A percentile compares a stretch with the other conserved stretches of the same genome.
Conservation (phyloP, 2,329 filamentous ascomycete species). For the Alternaria novae-zelandiae region DNA sequence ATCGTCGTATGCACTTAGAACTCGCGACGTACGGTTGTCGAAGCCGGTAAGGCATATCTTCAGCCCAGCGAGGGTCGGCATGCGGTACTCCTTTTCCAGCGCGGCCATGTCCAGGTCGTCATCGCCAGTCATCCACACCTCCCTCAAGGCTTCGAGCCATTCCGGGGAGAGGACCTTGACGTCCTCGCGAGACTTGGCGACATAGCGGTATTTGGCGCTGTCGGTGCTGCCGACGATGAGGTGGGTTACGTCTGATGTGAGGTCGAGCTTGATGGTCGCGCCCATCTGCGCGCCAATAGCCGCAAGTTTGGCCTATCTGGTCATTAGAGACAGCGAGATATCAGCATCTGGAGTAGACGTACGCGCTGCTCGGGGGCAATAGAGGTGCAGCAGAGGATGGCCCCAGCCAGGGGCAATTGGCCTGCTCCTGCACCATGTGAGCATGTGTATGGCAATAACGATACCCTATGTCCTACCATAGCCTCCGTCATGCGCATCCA, state of each 20-base stretch:
- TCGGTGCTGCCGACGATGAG: constrained; percentile 88
- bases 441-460: not conserved
- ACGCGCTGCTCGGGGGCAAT: constrained; percentile 81
- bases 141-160: constrained; percentile 82
- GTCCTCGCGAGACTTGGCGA: constrained; percentile 86
- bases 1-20: not conserved
- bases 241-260: constrained; percentile 96
- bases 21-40: constrained; percentile 62
- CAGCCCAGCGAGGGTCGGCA: constrained; percentile 68
- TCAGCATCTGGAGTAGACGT: constrained; percentile 23
- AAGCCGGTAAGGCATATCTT: constrained; percentile 74
- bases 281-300: constrained; percentile 79
- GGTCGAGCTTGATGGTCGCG: constrained; percentile 83
- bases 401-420: constrained; percentile 58
- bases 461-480: constrained; percentile 23
- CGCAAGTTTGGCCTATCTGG: constrained; percentile 60
- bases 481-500: constrained; percentile 32
- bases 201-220: constrained; percentile 94
- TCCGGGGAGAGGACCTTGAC: constrained; percentile 80
- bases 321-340: constrained; percentile 5
- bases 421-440: constrained; percentile 32
- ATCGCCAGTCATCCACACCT: constrained; percentile 79
- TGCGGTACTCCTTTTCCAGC: constrained; percentile 70
- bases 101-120: constrained; percentile 74
- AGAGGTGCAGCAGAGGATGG: constrained; percentile 87